A percentile compares a stretch with the other conserved stretches of the same genome.
Conservation (phyloP, 2,329 filamentous ascomycete genomes). For the Ophiostoma sp. region DNA sequence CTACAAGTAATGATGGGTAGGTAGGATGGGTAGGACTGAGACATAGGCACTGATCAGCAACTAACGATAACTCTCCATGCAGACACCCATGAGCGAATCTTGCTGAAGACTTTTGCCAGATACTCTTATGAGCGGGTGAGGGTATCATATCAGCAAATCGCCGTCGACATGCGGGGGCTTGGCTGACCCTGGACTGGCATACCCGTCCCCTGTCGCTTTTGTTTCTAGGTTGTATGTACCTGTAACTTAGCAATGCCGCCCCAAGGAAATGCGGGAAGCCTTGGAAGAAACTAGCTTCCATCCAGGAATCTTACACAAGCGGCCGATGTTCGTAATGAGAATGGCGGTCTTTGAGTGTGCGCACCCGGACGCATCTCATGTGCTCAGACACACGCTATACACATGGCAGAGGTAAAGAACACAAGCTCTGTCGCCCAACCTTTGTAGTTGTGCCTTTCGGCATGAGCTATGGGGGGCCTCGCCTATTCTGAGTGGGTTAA, state of each 20-base stretch:
- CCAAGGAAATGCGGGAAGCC: neutral
- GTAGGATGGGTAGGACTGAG: neutral
- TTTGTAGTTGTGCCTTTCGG: neutral
- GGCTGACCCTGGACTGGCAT: conserved; percentile 1
- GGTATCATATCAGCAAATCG: neutral
- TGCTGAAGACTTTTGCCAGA: neutral
- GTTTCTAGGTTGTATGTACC: conserved; percentile 2
- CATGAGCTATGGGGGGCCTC: neutral
- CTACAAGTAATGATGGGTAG: neutral
- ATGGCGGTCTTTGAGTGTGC: neutral
- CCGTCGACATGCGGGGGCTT: conserved; percentile 1
- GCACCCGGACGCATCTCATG: neutral
- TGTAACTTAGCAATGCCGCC: neutral
- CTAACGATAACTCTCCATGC: neutral
- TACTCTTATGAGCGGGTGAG: neutral
- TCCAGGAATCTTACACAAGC: conserved; percentile 6
- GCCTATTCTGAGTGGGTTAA: neutral
- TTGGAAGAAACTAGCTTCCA: neutral
- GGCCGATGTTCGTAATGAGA: neutral
- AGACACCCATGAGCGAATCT: neutral
- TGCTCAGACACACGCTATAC: neutral
- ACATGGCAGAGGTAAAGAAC: neutral
- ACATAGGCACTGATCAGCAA: conserved; percentile 12
- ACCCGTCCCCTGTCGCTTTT: neutral
- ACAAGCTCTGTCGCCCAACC: neutral